These are phyloP conservation scores for Acanthamoeba healyi DNA, from an alignment of 208 protist species.

Conservation along the genomic window DNA sequence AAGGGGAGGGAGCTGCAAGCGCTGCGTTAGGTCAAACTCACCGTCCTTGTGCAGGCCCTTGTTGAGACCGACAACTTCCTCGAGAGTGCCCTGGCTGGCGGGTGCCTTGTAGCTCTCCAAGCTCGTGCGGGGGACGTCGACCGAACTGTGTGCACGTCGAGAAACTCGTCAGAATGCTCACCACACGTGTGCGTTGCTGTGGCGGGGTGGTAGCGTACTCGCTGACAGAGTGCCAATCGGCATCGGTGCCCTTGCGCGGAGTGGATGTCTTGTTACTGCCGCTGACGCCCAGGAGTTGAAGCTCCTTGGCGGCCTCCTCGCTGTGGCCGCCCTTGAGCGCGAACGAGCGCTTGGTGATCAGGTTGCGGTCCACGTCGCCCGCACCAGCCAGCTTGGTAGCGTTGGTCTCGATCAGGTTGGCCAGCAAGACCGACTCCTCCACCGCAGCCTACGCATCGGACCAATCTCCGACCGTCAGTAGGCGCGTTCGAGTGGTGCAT, in stretches of 20 bases:
- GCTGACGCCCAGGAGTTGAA: not conserved
- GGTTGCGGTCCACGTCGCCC: not conserved
- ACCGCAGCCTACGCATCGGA: not conserved
- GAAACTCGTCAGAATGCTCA: too few species aligned
- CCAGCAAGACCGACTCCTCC: not conserved
- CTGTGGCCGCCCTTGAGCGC: conserved; percentile 29
- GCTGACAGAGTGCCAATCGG: conserved; percentile 34
- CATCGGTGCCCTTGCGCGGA: too few species aligned
- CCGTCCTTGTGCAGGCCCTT: conserved; percentile 22
- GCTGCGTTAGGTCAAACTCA: too few species aligned
- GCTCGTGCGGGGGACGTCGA: not conserved
- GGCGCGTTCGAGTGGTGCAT: too few species aligned
- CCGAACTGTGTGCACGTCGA: conserved; percentile 18
- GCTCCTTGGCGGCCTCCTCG: not conserved
- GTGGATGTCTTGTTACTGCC: not conserved
- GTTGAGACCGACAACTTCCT: not conserved
- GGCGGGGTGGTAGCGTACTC: not conserved
- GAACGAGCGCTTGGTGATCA: conserved; percentile 19
- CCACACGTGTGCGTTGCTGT: too few species aligned
- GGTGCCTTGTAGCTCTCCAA: not conserved
- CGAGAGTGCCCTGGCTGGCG: not conserved
- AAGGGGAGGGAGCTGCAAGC: too few species aligned
- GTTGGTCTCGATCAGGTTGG: conserved; percentile 19
- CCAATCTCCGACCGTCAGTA: too few species aligned
- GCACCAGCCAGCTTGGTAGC: not conserved